Evolutionary conservation across 805 yeast genomes (phyloP).

Genomic region (Suhomyces sp.): DNA sequence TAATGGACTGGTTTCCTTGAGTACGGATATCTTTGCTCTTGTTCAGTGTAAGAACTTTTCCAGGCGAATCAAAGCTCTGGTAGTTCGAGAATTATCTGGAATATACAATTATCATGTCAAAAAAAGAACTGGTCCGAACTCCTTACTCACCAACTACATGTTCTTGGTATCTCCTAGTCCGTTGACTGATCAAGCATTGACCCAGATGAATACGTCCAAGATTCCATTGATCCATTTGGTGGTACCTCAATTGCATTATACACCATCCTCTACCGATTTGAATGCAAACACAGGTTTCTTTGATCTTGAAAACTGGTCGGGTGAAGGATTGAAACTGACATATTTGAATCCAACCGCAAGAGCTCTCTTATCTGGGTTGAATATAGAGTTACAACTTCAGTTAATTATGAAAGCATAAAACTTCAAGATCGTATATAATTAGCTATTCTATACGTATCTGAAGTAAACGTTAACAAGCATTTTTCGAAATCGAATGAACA

Average conservation of each 20-base stretch:
- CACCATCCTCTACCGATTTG: neutral
- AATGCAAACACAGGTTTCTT: conserved; percentile 22
- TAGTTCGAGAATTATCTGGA: conserved; percentile 55
- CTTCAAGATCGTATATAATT: no score
- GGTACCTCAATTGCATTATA: conserved; percentile 32
- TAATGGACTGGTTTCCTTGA: conserved; percentile 17
- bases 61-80: conserved; percentile 43
- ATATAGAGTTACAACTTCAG: conserved; percentile 25
- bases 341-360: conserved; percentile 39
- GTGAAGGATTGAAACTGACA: conserved; percentile 35
- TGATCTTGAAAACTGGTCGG: conserved; percentile 35
- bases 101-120: conserved; percentile 42
- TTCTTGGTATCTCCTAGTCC: conserved; percentile 49
- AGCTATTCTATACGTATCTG: no score
- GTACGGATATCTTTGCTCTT: conserved; percentile 37
- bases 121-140: conserved; percentile 12
- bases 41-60: conserved; percentile 58
- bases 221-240: conserved; percentile 48
- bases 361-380: conserved; percentile 31
- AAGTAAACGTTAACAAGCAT: no score
- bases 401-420: neutral
- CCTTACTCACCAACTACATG: conserved; percentile 21
- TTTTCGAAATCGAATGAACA: no score
- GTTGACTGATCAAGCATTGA: conserved; percentile 47
- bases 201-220: conserved; percentile 43